Conservation (phyloP, 257 asterid genomes). For the Scutellaria minor region DNA sequence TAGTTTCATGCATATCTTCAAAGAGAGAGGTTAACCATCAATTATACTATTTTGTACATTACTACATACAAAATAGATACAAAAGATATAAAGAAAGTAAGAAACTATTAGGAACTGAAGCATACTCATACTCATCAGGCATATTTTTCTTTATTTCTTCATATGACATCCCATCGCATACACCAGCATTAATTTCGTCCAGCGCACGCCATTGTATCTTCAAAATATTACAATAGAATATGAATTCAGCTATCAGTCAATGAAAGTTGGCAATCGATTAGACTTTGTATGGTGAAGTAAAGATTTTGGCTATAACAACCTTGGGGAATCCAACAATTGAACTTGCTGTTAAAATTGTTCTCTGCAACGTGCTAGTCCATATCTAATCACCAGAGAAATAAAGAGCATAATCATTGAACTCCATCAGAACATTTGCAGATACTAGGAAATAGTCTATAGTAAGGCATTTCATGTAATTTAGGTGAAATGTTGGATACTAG, state of each 20-base stretch:
- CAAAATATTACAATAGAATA: slow-evolving; percentile 30
- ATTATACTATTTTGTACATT: neutral
- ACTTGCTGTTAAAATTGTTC: slow-evolving; percentile 85
- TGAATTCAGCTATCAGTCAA: slow-evolving; percentile 30
- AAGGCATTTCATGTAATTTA: slow-evolving; percentile 5
- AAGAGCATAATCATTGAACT: slow-evolving; percentile 28
- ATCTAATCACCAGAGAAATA: slow-evolving; percentile 60
- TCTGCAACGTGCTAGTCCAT: slow-evolving; percentile 99
- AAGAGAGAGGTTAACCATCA: neutral
- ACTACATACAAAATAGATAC: slow-evolving; percentile 9
- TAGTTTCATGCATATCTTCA: neutral
- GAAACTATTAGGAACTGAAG: slow-evolving; percentile 35
- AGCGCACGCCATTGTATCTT: slow-evolving; percentile 99
- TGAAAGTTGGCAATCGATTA: slow-evolving; percentile 24
- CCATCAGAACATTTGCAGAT: slow-evolving; percentile 25
- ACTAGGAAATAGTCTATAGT: slow-evolving; percentile 12
- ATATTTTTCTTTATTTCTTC: slow-evolving; percentile 96
- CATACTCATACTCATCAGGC: slow-evolving; percentile 98
- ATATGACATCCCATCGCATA: slow-evolving; percentile 97
- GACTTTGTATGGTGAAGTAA: slow-evolving; percentile 22
- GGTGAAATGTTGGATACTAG: neutral
- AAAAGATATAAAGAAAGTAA: slow-evolving; percentile 5
- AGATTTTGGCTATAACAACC: slow-evolving; percentile 48
- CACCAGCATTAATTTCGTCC: slow-evolving; percentile 97
- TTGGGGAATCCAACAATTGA: slow-evolving; percentile 94